These are phyloP conservation scores for Candida easanensis DNA, from an alignment of 805 yeast genomes.

Conservation along the genomic window DNA sequence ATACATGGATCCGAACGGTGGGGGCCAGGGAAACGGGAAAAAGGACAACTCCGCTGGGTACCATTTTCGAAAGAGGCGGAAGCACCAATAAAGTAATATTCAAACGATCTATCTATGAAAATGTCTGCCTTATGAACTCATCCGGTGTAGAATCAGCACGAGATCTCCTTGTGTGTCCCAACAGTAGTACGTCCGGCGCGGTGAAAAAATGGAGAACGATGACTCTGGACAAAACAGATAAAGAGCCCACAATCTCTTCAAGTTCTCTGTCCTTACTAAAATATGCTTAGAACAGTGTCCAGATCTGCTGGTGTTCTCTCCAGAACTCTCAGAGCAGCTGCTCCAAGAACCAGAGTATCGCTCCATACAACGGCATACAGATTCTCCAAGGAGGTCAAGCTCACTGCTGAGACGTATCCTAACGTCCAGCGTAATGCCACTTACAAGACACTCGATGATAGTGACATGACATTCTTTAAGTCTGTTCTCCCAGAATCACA, in stretches of 20 bases:
- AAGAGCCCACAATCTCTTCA: too few species aligned
- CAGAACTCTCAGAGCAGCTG: neutral
- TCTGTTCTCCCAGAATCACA: constrained; percentile 51
- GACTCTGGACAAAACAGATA: too few species aligned
- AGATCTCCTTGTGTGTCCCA: too few species aligned
- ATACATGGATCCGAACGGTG: constrained; percentile 10
- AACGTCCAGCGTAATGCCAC: constrained; percentile 47
- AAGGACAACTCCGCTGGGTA: neutral
- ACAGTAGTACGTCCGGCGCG: too few species aligned
- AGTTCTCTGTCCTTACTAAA: too few species aligned
- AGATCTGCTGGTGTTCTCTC: constrained; percentile 6
- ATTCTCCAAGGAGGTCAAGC: constrained; percentile 27
- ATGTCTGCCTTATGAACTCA: too few species aligned
- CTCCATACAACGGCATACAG: constrained; percentile 6
- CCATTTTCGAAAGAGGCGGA: too few species aligned
- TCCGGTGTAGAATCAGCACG: too few species aligned
- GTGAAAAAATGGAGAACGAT: too few species aligned
- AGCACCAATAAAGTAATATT: too few species aligned
- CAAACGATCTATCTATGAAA: too few species aligned
- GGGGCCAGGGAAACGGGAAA: neutral
- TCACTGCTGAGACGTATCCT: constrained; percentile 73
- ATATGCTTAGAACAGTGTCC: constrained; percentile 12
- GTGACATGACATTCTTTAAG: constrained; percentile 61
- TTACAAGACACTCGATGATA: constrained; percentile 50
- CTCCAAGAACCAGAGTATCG: neutral